Conservation (phyloP, 208 protist species). For the Leishmania amazonensis region DNA sequence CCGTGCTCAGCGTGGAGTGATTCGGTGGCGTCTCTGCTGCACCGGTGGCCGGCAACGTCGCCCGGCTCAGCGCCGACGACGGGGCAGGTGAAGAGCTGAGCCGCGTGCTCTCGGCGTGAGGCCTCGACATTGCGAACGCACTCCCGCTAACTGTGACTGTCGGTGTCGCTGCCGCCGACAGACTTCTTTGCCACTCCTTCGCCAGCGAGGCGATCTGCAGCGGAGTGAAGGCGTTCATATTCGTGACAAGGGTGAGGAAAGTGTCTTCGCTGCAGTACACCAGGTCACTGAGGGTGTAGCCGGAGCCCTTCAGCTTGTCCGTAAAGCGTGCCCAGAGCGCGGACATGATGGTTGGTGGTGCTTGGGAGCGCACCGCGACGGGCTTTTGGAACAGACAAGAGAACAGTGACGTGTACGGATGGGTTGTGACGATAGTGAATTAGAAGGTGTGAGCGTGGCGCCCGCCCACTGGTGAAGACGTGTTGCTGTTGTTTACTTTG, state of each 20-base stretch:
- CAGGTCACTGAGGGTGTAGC: constrained; percentile 68
- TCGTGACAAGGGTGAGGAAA: constrained; percentile 61
- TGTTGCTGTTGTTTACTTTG: neutral
- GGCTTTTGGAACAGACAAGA: neutral
- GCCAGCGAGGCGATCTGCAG: constrained; percentile 46
- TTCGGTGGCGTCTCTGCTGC: constrained; percentile 5
- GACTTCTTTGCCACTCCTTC: constrained; percentile 44
- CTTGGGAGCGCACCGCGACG: neutral
- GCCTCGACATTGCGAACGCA: neutral
- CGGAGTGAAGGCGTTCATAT: constrained; percentile 59
- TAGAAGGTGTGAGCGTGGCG: neutral
- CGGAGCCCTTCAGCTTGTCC: constrained; percentile 45
- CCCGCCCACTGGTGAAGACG: neutral
- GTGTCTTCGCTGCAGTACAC: constrained; percentile 60
- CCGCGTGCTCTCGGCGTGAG: neutral
- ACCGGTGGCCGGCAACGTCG: neutral
- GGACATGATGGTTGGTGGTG: constrained; percentile 32
- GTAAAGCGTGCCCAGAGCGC: constrained; percentile 54
- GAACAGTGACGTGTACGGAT: neutral
- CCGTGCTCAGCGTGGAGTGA: constrained; percentile 22
- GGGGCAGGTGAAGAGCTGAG: neutral
- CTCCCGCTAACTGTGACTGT: neutral
- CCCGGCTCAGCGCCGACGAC: neutral
- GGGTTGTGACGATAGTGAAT: neutral
- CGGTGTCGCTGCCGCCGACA: neutral